Evolutionary conservation across 257 asterid genomes (phyloP).

Genomic region (Nicotiana benthamiana): DNA sequence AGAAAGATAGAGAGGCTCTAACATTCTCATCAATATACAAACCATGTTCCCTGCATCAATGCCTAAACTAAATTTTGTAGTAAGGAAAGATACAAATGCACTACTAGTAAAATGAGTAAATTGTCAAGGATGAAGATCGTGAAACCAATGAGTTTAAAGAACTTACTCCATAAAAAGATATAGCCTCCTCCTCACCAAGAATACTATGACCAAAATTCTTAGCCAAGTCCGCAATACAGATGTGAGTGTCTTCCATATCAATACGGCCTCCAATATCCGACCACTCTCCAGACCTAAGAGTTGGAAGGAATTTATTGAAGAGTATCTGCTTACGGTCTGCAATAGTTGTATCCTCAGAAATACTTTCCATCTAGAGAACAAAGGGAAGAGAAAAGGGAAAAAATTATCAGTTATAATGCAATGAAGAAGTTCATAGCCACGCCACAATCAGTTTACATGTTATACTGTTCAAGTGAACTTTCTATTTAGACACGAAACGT

Average conservation of each 20-base stretch:
- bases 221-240: slow-evolving; percentile 74
- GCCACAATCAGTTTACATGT: background rate
- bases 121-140: background rate
- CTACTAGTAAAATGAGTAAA: background rate
- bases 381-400: background rate
- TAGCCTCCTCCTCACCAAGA: slow-evolving; percentile 56
- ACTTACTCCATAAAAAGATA: slow-evolving; percentile 96
- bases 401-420: background rate
- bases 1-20: background rate
- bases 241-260: slow-evolving; percentile 85
- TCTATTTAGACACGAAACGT: background rate
- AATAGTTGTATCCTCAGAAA: slow-evolving; percentile 48
- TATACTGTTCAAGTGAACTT: background rate
- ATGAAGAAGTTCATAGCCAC: background rate
- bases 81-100: background rate
- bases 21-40: no score
- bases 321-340: slow-evolving; percentile 29
- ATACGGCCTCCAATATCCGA: slow-evolving; percentile 68
- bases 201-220: slow-evolving; percentile 36
- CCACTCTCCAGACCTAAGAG: slow-evolving; percentile 74
- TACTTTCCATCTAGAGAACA: slow-evolving; percentile 61
- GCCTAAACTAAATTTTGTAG: background rate
- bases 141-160: slow-evolving; percentile 23
- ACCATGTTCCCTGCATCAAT: background rate
- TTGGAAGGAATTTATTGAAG: slow-evolving; percentile 48